phyloP scores from a whole-genome alignment of 352 stramenopile species.

The Pythium sukuiense region DNA sequence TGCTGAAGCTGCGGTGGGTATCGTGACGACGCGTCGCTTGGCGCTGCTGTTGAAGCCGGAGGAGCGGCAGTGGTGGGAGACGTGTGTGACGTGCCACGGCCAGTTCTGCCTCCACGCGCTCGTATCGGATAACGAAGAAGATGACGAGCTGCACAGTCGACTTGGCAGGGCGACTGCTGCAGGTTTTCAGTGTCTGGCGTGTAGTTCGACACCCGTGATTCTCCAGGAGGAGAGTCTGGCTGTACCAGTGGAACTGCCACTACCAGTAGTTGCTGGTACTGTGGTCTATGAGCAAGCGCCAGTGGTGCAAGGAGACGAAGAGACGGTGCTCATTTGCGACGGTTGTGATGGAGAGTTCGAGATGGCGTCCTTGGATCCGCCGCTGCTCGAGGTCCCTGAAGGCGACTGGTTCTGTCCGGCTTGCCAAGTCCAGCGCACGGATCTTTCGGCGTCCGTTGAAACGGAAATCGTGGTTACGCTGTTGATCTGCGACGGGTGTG shows the following conservation, averaged over 20 bases:
- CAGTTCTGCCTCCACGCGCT: conserved; percentile 27
- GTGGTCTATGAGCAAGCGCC: background rate
- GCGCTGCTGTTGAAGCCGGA: conserved; percentile 36
- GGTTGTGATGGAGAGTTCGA: conserved; percentile 68
- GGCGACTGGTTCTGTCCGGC: conserved; percentile 52
- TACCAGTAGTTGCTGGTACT: background rate
- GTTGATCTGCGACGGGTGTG: conserved; percentile 75
- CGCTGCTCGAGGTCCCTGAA: conserved; percentile 41
- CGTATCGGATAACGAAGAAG: conserved; percentile 10
- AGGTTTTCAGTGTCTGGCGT: conserved; percentile 22
- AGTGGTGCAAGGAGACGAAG: conserved; percentile 32
- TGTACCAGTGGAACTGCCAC: background rate
- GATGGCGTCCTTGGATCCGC: conserved; percentile 48
- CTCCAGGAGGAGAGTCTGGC: conserved; percentile 14
- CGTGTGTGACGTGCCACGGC: conserved; percentile 16
- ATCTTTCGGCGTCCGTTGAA: too few species aligned
- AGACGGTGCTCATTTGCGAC: conserved; percentile 60
- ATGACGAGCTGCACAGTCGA: conserved; percentile 13
- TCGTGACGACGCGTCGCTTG: conserved; percentile 40
- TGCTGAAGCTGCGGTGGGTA: conserved; percentile 10
- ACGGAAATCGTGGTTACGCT: conserved; percentile 30
- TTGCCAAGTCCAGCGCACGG: conserved; percentile 5
- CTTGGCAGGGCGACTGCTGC: background rate
- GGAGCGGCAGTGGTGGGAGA: conserved; percentile 21
- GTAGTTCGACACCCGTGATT: conserved; percentile 28